A percentile compares a stretch with the other conserved stretches of the same genome.
These are phyloP conservation scores for Pontederia crassipes DNA, from an alignment of 176 grass and related monocot species.

Conservation along the genomic window DNA sequence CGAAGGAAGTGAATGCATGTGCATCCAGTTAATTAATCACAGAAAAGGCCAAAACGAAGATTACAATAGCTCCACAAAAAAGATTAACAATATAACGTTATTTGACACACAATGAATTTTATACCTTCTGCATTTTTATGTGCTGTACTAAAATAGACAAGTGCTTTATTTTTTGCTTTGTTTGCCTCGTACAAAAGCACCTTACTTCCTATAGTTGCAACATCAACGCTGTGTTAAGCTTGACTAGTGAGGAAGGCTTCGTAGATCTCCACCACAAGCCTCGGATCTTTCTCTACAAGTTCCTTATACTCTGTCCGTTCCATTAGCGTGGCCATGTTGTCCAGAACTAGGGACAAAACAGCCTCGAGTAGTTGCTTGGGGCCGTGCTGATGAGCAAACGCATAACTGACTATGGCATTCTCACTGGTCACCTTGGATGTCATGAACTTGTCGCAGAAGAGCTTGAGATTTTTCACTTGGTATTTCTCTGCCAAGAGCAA, in stretches of 20 bases:
- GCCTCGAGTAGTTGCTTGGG: conserved; percentile 70
- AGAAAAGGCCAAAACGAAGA: no score
- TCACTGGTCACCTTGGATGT: conserved; percentile 78
- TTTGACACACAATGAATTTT: no score
- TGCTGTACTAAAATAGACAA: no score
- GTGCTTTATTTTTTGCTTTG: no score
- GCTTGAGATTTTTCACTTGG: conserved; percentile 79
- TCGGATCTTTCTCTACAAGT: conserved; percentile 78
- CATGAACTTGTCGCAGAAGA: conserved; percentile 74
- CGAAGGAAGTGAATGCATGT: no score
- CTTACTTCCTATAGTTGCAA: conserved; percentile 26
- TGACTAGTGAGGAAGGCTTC: conserved; percentile 72
- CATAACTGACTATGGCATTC: conserved; percentile 57
- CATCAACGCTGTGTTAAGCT: conserved; percentile 43
- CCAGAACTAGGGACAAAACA: conserved; percentile 53
- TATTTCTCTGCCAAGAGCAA: conserved; percentile 87
- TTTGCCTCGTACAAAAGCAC: no score
- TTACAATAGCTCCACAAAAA: no score
- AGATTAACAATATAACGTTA: no score
- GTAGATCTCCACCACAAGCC: conserved; percentile 87
- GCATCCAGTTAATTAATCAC: no score
- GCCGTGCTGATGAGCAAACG: conserved; percentile 64
- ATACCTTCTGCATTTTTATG: no score
- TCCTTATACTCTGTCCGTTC: conserved; percentile 77
- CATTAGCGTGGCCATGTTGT: conserved; percentile 58